Conservation (phyloP, 805 yeast genomes). For the Danielia oregonensis region DNA sequence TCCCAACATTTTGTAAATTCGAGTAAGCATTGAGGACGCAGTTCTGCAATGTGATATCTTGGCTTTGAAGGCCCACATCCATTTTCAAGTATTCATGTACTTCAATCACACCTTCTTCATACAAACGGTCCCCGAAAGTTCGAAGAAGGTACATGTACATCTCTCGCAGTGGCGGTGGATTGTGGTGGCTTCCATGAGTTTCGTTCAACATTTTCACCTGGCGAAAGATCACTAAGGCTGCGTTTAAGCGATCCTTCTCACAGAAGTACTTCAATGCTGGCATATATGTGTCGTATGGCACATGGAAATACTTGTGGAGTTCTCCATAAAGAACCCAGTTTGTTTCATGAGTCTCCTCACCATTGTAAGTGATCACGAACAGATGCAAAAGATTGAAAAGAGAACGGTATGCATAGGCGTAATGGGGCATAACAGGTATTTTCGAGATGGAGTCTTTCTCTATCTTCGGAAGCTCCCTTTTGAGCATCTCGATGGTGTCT, state of each 20-base stretch:
- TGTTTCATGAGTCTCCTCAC: slow-evolving; percentile 36
- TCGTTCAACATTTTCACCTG: slow-evolving; percentile 54
- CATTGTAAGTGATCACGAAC: slow-evolving; percentile 27
- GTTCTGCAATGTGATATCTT: slow-evolving; percentile 58
- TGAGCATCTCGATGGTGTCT: slow-evolving; percentile 38
- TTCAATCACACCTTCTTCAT: slow-evolving; percentile 63
- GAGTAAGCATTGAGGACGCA: slow-evolving; percentile 62
- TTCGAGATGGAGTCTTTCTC: slow-evolving; percentile 25
- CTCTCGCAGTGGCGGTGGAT: slow-evolving; percentile 26
- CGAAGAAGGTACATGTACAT: slow-evolving; percentile 59
- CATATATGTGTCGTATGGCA: slow-evolving; percentile 57
- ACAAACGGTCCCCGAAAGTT: slow-evolving; percentile 55
- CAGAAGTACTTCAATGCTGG: slow-evolving; percentile 59
- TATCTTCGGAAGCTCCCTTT: slow-evolving; percentile 37
- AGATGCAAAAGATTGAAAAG: slow-evolving; percentile 28
- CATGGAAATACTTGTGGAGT: slow-evolving; percentile 49
- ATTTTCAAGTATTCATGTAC: slow-evolving; percentile 61
- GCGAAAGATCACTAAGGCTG: slow-evolving; percentile 60
- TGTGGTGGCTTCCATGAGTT: slow-evolving; percentile 36
- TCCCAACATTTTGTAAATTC: slow-evolving; percentile 50
- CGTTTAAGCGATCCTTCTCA: slow-evolving; percentile 51
- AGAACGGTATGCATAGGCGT: slow-evolving; percentile 21
- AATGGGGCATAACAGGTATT: slow-evolving; percentile 24
- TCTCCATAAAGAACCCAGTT: slow-evolving; percentile 61
- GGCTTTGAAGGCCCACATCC: slow-evolving; percentile 49